phyloP scores from a whole-genome alignment of 2,329 filamentous ascomycete genomes.

The Trichoderma sp. region DNA sequence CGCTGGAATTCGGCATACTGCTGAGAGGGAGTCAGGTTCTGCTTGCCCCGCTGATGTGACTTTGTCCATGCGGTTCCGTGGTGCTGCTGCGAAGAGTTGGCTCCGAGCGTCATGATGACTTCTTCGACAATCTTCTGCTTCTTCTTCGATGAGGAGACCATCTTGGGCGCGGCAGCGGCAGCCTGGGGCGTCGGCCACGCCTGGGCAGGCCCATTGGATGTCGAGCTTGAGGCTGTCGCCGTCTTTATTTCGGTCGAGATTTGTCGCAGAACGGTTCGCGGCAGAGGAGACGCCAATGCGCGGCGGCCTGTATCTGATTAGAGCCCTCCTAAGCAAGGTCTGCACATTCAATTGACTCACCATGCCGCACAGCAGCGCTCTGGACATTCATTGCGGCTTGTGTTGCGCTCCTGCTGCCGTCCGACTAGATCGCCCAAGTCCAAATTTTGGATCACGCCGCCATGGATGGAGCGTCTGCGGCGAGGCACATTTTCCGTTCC shows the following conservation, averaged over 20 bases:
- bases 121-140: conserved; percentile 40
- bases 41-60: conserved; percentile 35
- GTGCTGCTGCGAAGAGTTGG: conserved; percentile 41
- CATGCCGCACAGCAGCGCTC: conserved; percentile 56
- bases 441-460: conserved; percentile 36
- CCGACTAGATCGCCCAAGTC: conserved; percentile 15
- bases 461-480: conserved; percentile 24
- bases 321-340: not conserved
- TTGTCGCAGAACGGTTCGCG: conserved; percentile 38
- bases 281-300: conserved; percentile 50
- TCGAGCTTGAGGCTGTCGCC: conserved; percentile 23
- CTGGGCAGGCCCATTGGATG: conserved; percentile 20
- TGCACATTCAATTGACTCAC: conserved; percentile 41
- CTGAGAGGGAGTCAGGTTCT: conserved; percentile 41
- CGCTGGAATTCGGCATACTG: conserved; percentile 44
- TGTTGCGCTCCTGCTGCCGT: conserved; percentile 20
- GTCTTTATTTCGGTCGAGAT: conserved; percentile 37
- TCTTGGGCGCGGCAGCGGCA: conserved; percentile 30
- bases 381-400: conserved; percentile 56
- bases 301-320: conserved; percentile 49
- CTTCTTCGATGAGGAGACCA: conserved; percentile 34
- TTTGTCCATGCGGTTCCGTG: conserved; percentile 39
- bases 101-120: conserved; percentile 39
- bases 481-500: conserved; percentile 30
- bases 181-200: conserved; percentile 32